Base-by-base conservation (phyloP, 2,329 filamentous ascomycete species). In the Colletotrichum cuscutae region DNA sequence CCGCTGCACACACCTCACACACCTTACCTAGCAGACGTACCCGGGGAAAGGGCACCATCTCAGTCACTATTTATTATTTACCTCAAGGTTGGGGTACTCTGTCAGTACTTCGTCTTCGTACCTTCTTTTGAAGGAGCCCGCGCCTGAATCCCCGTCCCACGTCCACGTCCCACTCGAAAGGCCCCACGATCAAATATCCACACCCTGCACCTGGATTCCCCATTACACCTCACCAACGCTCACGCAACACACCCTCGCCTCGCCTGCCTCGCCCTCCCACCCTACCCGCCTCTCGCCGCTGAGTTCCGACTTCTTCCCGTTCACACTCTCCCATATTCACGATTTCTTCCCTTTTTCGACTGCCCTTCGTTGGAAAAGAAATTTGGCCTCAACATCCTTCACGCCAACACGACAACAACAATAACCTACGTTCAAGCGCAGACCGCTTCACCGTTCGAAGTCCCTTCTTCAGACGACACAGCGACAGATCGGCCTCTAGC, bases 171-270 rank as follows among this genome's bases (percentile, higher is more conserved):
- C 69, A 65, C 62, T 56, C 69, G 37, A 64, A 32, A 72, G 59
- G 61, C 59, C 58, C 69, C 53, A 69, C 65, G 65, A 72, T 72
- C 66, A 37, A 53, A 68, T 63, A 62, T 69, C 66, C 69, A 64
- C 59, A 59, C 26, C 53, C 65, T 72, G 42, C 37, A 60, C 63
- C 65, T 60, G 22, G 52, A 56, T 61, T 35, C 54, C 54, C 54
- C 42, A 26, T 72, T 42, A 32, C 66, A 72, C 60, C 66, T 65
- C 60, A 70, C 52, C 59, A 68, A 49, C 54, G 49, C 26, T 61
- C 60, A 65, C 66, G 26, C 68, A 67, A 61, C 46, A 68, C 64
- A 26, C 65, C 69, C 53, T 68, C 37, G 24, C 24, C 61, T 53
- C 37, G 37, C 37, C 15, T 42, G 37, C 37, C 37, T 42, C 32